Evolutionary conservation across 2,329 filamentous ascomycete genomes (phyloP).

Genomic region (Apiospora marii): DNA sequence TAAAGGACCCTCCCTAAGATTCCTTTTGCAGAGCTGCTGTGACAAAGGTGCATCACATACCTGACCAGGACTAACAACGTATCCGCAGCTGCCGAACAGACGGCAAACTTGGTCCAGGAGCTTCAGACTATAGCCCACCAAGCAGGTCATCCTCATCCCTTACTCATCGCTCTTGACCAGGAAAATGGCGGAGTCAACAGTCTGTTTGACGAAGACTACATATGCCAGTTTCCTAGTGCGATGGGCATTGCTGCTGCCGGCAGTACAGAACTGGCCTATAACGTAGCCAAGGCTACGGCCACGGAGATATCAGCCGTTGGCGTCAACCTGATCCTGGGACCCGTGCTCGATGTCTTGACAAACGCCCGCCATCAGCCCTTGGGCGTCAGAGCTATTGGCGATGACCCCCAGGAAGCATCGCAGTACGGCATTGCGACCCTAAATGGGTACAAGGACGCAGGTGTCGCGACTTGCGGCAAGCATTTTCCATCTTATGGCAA

Average conservation of each 20-base stretch:
- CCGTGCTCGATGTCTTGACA: slow-evolving; percentile 91
- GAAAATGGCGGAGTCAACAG: slow-evolving; percentile 99
- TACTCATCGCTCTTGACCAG: slow-evolving; percentile 92
- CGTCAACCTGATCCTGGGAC: slow-evolving; percentile 94
- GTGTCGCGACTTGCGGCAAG: slow-evolving; percentile 89
- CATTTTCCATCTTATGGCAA: slow-evolving; percentile 98
- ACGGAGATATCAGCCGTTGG: slow-evolving; percentile 92
- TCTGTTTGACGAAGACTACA: slow-evolving; percentile 93
- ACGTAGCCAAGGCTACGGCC: slow-evolving; percentile 91
- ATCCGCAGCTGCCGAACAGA: slow-evolving; percentile 82
- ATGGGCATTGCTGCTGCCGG: slow-evolving; percentile 97
- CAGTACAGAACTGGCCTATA: slow-evolving; percentile 83
- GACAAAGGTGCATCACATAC: slow-evolving; percentile 29
- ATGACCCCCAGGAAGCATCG: slow-evolving; percentile 94
- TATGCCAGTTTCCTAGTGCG: slow-evolving; percentile 94
- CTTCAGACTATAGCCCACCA: slow-evolving; percentile 91
- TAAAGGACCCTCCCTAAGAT: slow-evolving; percentile 49
- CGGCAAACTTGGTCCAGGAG: slow-evolving; percentile 86
- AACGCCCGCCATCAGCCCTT: slow-evolving; percentile 91
- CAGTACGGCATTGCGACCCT: slow-evolving; percentile 91
- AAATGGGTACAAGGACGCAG: slow-evolving; percentile 91
- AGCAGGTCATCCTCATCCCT: slow-evolving; percentile 86
- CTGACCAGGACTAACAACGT: slow-evolving; percentile 41
- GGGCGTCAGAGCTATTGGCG: slow-evolving; percentile 87
- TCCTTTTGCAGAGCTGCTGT: not conserved